Evolutionary conservation across 352 stramenopile species (phyloP), one percentile per base, ranked within the genome.

Genomic region (Pythium folliculosum): DNA sequence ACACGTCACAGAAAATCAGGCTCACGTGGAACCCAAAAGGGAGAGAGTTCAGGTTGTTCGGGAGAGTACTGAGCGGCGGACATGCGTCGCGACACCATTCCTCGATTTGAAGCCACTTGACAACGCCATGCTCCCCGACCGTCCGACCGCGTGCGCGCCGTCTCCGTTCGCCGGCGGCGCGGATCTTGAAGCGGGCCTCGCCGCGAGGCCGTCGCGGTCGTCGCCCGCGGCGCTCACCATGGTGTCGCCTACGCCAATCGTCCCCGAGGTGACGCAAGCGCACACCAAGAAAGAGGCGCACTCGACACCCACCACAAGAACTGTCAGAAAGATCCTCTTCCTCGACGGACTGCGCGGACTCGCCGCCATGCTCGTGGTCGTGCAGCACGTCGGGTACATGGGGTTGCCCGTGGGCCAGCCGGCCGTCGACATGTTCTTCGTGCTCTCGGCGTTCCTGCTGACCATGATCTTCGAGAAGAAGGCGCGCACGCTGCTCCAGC

Each of bases 391-490:
- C 14, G 65, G 77, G 51, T 76, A 76, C 51, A 73, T 78, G 57
- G 77, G 78, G 40, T 25, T 79, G 12, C 76, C 80, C 54, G 44
- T 81, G 23, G 78, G 78, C 16, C 65, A 61, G 27, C 59, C 76
- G 1, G 76, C 69, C 3, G 77, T 87, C 25, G 76, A 87, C 65
- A 71, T 65, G 45, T 87, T 87, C 63, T 87, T 87, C 55, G 78
- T 87, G 23, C 56, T 87, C 43, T 87, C 78, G 30, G 76, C 75
- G 22, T 86, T 82, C 47, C 59, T 86, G 22, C 71, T 86, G 5
- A 86, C 76, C 47, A 80, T 79, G 73, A 73, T 84, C n/a, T 79
- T 83, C 49, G 81, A 82, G 63, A 75, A 73, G 57, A 87, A 82
- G 60, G 71, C 61, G 27, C 67, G 72, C 30, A 48, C 63, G 17